Base-by-base conservation (phyloP, 768 basidiomycete species). In the Termitomyces sp. region DNA sequence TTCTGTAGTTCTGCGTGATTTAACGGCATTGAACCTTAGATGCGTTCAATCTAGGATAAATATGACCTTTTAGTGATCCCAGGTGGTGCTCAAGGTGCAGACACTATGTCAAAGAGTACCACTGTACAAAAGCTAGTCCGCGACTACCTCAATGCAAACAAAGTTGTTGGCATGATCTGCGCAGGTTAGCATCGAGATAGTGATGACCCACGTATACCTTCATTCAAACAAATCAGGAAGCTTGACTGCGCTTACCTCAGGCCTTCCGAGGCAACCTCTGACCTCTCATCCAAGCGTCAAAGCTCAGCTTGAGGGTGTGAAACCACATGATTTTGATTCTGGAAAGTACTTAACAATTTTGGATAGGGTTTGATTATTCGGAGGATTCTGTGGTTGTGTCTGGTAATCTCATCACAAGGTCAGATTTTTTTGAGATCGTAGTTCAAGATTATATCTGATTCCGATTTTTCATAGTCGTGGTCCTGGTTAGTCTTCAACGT, bases 271-370 rank as follows among this genome's bases (percentile, higher is more conserved):
- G 55, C 88, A 90, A 62, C 80, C 82, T 3, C 61, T 93, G 48
- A 93, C 91, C 33, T 93, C 91, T 16, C 91, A 93, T 65, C 91
- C 91, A 0, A 82, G 83, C 54, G 83, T 93, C 53, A 84, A 82
- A 64, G 66, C 72, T 3, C 70, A 82, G 10, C 77, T 93, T n/a
- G 81, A 82, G 55, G 72, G 89, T 86, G 55, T 35, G 75, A 67
- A 30, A 8, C 32, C 16, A 23, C 5, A 28, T 55, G 48, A 26
- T 9, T 40, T 1, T 26, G 12, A 14, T 54, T 33, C 46, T 53
- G 18, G 6, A 26, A 54, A 8, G 23, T 23, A 23, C 12, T 56
- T 8, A 41, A n/a, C 56, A 14, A 28, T 33, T 18, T 33, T 13
- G 14, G 10, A 32, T 12, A 91, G 91, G 74, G 10, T 93, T 88